These are phyloP conservation scores for Epichloe coenophiala DNA, from an alignment of 2,329 filamentous ascomycete species.

Conservation along the genomic window DNA sequence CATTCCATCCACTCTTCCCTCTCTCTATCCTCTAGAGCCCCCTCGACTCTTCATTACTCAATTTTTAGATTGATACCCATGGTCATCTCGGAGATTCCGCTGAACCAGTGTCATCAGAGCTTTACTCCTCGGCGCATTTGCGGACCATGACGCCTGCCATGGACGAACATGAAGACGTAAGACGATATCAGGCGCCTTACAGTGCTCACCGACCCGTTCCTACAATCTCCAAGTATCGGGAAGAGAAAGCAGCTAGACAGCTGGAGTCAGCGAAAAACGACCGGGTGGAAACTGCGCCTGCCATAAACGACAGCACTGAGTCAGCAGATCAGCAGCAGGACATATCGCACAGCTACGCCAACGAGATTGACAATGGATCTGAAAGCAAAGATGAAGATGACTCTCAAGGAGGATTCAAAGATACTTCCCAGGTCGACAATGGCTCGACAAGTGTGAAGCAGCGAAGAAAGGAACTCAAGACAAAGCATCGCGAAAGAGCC, in stretches of 20 bases:
- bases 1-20: too few species aligned
- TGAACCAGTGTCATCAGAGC: background rate
- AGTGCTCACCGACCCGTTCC: slow-evolving; percentile 30
- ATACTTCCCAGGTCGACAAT: slow-evolving; percentile 24
- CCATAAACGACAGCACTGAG: background rate
- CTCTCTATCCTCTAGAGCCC: background rate
- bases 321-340: background rate
- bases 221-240: slow-evolving; percentile 34
- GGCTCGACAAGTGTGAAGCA: slow-evolving; percentile 28
- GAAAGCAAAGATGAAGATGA: slow-evolving; percentile 8
- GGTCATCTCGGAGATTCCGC: background rate
- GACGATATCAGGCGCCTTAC: slow-evolving; percentile 27
- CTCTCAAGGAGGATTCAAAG: slow-evolving; percentile 11
- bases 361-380: slow-evolving; percentile 5
- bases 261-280: slow-evolving; percentile 22
- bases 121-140: background rate
- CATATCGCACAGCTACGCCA: background rate
- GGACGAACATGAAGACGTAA: slow-evolving; percentile 24
- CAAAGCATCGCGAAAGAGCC: slow-evolving; percentile 28
- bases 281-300: slow-evolving; percentile 7
- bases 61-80: background rate
- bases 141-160: slow-evolving; percentile 21
- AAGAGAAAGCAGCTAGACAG: slow-evolving; percentile 31
- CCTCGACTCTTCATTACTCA: background rate
- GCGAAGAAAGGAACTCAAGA: slow-evolving; percentile 35